Base-by-base conservation (phyloP, 495 filamentous ascomycete species). In the Rhizodiscina lignyota region DNA sequence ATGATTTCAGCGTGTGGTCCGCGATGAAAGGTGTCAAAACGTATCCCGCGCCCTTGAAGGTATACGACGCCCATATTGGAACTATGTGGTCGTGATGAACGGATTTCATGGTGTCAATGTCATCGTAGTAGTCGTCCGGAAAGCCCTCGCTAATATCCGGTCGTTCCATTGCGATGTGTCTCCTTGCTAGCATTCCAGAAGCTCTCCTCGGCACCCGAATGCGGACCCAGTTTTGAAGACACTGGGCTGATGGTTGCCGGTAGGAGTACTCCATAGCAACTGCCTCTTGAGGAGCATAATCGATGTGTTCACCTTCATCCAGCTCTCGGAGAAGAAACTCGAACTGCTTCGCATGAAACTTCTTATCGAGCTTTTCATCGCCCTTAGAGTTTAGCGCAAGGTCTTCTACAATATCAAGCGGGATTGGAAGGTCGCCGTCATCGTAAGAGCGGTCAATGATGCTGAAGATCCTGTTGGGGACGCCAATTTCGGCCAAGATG, bases 371-470 rank as follows among this genome's bases (percentile, higher is more conserved):
- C 13, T 63, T 64, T 8, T 77, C 64, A 40, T 81, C 66, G 26
- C 64, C 65, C 5, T 61, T 59, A 13, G 63, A 58, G 1, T 73
- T 75, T 18, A 93, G 63, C 24, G 63, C 59, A 2, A 92, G 64
- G 19, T 67, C 67, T 47, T 70, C 69, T 16, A 93, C 63, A 31
- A 77, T 72, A 43, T 79, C 75, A 30, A 73, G 64, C 0, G 79
- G 64, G 34, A 94, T 61, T 0, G 87, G 87, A 13, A 96, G 64
- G 56, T 96, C 86, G 31, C 77, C 69, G 48, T 96, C 87, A 44
- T 91, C 83, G 64, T 77, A 83, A 3, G 80, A 86, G 38, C 79
- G 73, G 49, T 93, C 83, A 30, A 93, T 74, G 27, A 86, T 60
- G 13, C 73, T 70, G 46, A 94, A 94, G 33, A 94, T 91, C 53